Base-by-base conservation (phyloP, 176 grass and related monocot species). In the Eragrostis curvula region DNA sequence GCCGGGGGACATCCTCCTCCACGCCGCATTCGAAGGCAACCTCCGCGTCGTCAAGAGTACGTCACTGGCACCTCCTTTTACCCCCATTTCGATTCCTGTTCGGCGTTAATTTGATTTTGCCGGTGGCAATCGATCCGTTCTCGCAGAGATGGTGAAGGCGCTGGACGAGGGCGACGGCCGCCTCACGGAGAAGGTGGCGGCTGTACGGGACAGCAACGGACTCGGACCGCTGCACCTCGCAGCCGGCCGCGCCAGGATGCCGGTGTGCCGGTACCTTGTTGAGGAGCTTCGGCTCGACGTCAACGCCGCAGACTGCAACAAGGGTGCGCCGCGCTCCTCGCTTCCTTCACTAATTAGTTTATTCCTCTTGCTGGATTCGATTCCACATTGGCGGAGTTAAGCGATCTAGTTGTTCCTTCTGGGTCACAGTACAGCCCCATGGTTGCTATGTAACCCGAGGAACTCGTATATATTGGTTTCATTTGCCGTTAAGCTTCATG, bases 261-360 rank as follows among this genome's bases (percentile, higher is more conserved):
- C 12, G 27, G 29, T 74, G 49, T 53, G 47, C 71, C 16, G 17
- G 0, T 74, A 74, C 71, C 71, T 74, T 27, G 71, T 74, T 5
- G 71, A 73, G 28, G 48, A 51, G 9, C 16, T 73, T 27, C 25
- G 17, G 18, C 2, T 73, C 25, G 48, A 53, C 55, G 71, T 73
- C 27, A 52, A 55, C 21, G 16, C 47, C 30, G 16, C 3, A 48
- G 30, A 36, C 32, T 36, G 14, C 28, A 7, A 20, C 14, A 28
- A 5, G 17, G 28, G 71, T 74, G 45, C 27, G 27, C 20, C 4
- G 32, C 32, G 32, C 32, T 36, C 32, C 32, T 36, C 32, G 4
- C 4, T 36, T 74, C 71, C 50, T 12, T 71, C 16, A 17, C 8
- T 5, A 12, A 21, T 67, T 42, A 32, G 36, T 67, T 67, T 23